Percentiles rank a stretch among this genome's conserved stretches.
These are phyloP conservation scores for Nakaseomyces kungkrabaensis DNA, from an alignment of 1,139 yeast genomes.

Conservation along the genomic window DNA sequence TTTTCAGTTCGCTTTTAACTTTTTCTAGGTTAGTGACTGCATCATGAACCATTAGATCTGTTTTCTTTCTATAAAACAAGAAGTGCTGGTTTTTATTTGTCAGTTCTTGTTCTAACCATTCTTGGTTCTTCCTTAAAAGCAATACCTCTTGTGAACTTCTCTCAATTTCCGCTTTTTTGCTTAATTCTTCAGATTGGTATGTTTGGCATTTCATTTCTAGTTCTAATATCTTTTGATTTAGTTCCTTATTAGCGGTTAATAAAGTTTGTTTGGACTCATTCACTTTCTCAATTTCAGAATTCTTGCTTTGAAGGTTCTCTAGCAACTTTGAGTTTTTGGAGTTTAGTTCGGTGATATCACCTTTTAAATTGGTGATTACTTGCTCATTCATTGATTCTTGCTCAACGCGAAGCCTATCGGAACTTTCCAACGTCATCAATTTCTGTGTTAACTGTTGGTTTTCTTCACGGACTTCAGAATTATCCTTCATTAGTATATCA, in stretches of 20 bases:
- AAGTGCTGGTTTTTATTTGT: conserved; percentile 29
- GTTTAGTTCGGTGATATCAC: not conserved
- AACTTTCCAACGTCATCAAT: not conserved
- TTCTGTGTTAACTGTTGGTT: conserved; percentile 2
- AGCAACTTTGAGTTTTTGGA: not conserved
- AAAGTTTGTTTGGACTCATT: conserved; percentile 6
- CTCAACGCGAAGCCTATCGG: not conserved
- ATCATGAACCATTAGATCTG: conserved; percentile 31
- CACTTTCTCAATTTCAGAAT: conserved; percentile 13
- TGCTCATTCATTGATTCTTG: conserved; percentile 38
- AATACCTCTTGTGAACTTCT: conserved; percentile 33
- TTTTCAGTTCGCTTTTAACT: conserved; percentile 4
- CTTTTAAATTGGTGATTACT: conserved; percentile 30
- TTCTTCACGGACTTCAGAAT: conserved; percentile 4
- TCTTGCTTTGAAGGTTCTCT: conserved; percentile 16
- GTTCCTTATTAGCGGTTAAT: conserved; percentile 20
- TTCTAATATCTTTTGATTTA: conserved; percentile 29
- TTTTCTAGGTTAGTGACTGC: conserved; percentile 18
- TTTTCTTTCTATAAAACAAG: conserved; percentile 32
- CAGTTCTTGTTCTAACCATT: conserved; percentile 17
- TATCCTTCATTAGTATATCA: conserved; percentile 30
- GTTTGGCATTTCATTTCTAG: conserved; percentile 32
- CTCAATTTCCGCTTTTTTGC: conserved; percentile 33
- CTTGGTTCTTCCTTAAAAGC: conserved; percentile 24
- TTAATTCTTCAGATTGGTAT: conserved; percentile 27